Evolutionary conservation across 2,329 filamentous ascomycete genomes (phyloP).

Genomic region (Arthrobotrys megalospora): DNA sequence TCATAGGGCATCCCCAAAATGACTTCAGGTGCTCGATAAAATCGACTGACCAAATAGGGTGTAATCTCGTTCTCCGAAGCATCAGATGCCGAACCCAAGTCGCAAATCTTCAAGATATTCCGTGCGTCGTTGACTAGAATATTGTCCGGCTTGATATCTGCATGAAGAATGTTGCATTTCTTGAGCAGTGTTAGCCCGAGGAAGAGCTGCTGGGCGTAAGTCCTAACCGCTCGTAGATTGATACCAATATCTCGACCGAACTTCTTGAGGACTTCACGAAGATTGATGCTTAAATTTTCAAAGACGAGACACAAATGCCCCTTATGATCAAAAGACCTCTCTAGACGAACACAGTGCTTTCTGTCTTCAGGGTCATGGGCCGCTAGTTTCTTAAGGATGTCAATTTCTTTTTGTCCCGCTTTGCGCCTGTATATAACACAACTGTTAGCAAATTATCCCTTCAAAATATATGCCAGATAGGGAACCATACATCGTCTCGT

Average conservation of each 20-base stretch:
- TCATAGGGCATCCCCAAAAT: constrained; percentile 95
- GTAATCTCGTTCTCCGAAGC: constrained; percentile 92
- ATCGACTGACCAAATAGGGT: constrained; percentile 94
- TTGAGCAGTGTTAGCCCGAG: constrained; percentile 87
- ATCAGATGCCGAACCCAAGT: constrained; percentile 95
- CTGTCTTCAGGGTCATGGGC: constrained; percentile 88
- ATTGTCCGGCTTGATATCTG: constrained; percentile 97
- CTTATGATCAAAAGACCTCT: constrained; percentile 92
- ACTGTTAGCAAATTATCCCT: constrained; percentile 62
- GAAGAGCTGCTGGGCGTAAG: constrained; percentile 95
- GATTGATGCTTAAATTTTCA: constrained; percentile 90
- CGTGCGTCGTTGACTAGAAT: constrained; percentile 89
- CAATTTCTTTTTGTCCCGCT: constrained; percentile 93
- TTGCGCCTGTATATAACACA: constrained; percentile 73
- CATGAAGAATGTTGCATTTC: constrained; percentile 93
- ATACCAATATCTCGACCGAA: constrained; percentile 95
- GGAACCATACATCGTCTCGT: constrained; percentile 80
- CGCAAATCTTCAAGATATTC: constrained; percentile 92
- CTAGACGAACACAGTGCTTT: constrained; percentile 90
- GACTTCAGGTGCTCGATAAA: constrained; percentile 96
- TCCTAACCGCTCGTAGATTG: constrained; percentile 86
- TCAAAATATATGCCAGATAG: not conserved
- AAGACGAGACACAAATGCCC: constrained; percentile 97
- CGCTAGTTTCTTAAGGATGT: constrained; percentile 89
- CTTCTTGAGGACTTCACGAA: constrained; percentile 94